Evolutionary conservation across 176 grass and related monocot species (phyloP).

Genomic region (barley (Hordeum vulgare)): DNA sequence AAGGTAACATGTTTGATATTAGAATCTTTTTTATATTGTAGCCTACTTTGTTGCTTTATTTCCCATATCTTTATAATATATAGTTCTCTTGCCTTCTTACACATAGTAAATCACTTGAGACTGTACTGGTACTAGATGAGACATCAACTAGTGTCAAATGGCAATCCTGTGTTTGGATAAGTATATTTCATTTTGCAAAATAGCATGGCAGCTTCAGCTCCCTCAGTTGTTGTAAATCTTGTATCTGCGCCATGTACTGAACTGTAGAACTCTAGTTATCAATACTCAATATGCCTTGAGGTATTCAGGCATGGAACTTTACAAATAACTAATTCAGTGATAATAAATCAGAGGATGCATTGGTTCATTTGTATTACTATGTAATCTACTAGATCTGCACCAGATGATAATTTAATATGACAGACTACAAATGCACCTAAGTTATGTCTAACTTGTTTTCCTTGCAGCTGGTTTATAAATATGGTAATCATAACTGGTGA

Average conservation of each 20-base stretch:
- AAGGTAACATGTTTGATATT: constrained; percentile 33
- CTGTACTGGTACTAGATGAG: not conserved
- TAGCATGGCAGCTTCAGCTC: not conserved
- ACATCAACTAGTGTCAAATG: not conserved
- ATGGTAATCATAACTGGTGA: too few species aligned
- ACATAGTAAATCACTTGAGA: not conserved
- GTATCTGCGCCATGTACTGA: not conserved
- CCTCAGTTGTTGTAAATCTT: not conserved
- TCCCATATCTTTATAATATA: not conserved
- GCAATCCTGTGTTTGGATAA: not conserved
- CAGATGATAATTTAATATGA: not conserved
- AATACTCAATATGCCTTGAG: not conserved
- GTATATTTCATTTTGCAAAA: not conserved
- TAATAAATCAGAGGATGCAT: not conserved
- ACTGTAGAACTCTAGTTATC: not conserved
- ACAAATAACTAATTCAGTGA: not conserved
- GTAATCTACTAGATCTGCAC: not conserved
- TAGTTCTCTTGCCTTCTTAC: not conserved
- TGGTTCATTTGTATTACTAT: not conserved
- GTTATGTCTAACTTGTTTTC: not conserved
- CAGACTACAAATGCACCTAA: not conserved
- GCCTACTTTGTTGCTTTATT: not conserved
- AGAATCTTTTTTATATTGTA: not conserved
- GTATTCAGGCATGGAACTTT: not conserved
- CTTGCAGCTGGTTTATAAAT: not conserved